Base-by-base conservation (phyloP, 2,329 filamentous ascomycete genomes). In the Byssochlamys sp. region DNA sequence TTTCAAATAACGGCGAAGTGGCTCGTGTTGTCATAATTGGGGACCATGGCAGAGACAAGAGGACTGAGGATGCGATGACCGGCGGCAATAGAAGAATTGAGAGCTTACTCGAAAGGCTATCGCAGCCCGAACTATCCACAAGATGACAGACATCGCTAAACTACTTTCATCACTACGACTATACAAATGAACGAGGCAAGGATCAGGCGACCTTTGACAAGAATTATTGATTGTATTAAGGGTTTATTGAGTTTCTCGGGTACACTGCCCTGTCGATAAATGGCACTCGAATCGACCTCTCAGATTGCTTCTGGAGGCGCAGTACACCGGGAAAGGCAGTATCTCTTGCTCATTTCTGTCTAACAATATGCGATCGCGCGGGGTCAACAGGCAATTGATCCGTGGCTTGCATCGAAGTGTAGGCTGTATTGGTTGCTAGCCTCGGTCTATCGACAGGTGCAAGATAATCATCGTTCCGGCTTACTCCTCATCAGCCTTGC, bases 1-100 rank as follows among this genome's bases (percentile, higher is more conserved):
- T 78, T 26, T 73, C 73, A 2, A 70, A 73, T 62, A 58, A 66
- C 7, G 76, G 76, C 3, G 55, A 66, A 33, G 69, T 78, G 29
- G 73, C 77, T 57, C 65, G 73, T 10, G 75, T 73, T 3, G 72
- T 77, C 52, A 71, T 78, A 12, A 71, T 77, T 61, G 74, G 73
- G 2, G 72, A 74, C 49, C 25, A 58, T 19, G 73, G 73, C 1
- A 63, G 74, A 28, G 73, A 75, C 60, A 75, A 74, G 56, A 51
- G 53, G 50, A 62, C 65, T 2, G 74, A 76, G 56, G 66, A 64
- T 61, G 59, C 67, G 1, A 65, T 77, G 57, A 69, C 66, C 28
- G 67, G 70, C 0, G 69, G 69, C 3, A 68, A 72, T 57, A 65
- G 70, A 4, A 63, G 70, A 19, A 62, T 75, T 39, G 73, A 75